These are phyloP conservation scores for Phytophthora cryptogea DNA, from an alignment of 352 stramenopile genomes.

Conservation along the genomic window DNA sequence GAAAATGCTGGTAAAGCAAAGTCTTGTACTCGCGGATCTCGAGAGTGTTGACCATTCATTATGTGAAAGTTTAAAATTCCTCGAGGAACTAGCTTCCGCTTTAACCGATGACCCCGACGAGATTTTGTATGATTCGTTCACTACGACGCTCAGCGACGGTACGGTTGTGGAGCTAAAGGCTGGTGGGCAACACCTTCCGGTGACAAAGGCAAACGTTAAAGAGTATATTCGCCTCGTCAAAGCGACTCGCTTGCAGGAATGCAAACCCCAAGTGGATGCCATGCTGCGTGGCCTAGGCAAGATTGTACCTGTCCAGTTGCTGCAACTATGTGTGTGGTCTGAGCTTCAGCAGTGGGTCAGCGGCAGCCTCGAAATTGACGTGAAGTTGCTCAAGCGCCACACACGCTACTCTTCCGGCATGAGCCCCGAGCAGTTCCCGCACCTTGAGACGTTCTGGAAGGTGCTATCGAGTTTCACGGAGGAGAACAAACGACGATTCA, in stretches of 20 bases:
- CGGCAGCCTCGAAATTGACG: constrained; percentile 75
- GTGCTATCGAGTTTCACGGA: constrained; percentile 64
- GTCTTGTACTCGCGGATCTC: constrained; percentile 56
- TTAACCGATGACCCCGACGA: constrained; percentile 27
- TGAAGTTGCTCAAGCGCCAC: constrained; percentile 78
- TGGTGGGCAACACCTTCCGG: constrained; percentile 43
- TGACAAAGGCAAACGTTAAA: constrained; percentile 74
- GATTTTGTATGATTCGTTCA: constrained; percentile 71
- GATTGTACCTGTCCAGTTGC: constrained; percentile 68
- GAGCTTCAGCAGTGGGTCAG: constrained; percentile 84
- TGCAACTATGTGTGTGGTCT: constrained; percentile 78
- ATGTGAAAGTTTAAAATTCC: constrained; percentile 57
- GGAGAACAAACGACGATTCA: constrained; percentile 82
- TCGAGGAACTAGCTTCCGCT: constrained; percentile 34
- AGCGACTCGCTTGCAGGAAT: constrained; percentile 67
- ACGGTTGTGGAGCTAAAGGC: constrained; percentile 64
- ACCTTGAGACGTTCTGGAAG: constrained; percentile 81
- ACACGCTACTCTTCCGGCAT: constrained; percentile 82
- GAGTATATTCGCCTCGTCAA: constrained; percentile 75
- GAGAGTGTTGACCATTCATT: constrained; percentile 65
- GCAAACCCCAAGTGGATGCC: constrained; percentile 74
- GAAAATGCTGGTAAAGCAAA: constrained; percentile 84
- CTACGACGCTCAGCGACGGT: constrained; percentile 71
- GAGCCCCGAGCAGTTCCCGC: constrained; percentile 68
- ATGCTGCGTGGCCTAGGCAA: constrained; percentile 72